phyloP scores from a whole-genome alignment of 257 asterid genomes.

The Echium plantagineum region DNA sequence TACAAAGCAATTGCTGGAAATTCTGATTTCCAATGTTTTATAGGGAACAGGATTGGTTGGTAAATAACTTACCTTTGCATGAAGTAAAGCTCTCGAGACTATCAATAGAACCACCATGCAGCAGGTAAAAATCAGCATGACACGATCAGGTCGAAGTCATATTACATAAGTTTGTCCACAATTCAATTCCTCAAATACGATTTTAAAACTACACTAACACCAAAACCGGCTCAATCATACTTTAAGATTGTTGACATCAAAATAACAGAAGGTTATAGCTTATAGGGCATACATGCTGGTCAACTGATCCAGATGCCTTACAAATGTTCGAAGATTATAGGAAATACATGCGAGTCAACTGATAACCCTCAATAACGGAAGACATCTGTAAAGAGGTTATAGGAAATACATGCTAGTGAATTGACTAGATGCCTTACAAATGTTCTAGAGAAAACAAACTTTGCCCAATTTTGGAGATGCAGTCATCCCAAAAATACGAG shows the following conservation, averaged over 20 bases:
- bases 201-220: not conserved
- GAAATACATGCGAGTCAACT: too few species aligned
- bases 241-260: too few species aligned
- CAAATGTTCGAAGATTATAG: too few species aligned
- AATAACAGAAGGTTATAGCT: too few species aligned
- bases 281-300: too few species aligned
- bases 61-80: slow-evolving; percentile 58
- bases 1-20: not conserved
- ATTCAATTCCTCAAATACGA: not conserved
- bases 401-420: too few species aligned
- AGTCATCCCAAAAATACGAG: slow-evolving; percentile 98
- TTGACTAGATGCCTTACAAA: not conserved
- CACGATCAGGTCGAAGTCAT: not conserved
- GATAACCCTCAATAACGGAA: too few species aligned
- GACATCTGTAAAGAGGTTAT: too few species aligned
- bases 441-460: slow-evolving; percentile 14
- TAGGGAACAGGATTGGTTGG: not conserved
- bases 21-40: not conserved
- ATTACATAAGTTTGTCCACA: not conserved
- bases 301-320: too few species aligned
- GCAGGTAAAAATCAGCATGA: slow-evolving; percentile 13
- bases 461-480: slow-evolving; percentile 93
- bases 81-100: slow-evolving; percentile 79
- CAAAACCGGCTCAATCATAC: too few species aligned
- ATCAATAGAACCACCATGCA: slow-evolving; percentile 78